Conservation (phyloP, 2,329 filamentous ascomycete species). For the Fonsecaea pugnacius region DNA sequence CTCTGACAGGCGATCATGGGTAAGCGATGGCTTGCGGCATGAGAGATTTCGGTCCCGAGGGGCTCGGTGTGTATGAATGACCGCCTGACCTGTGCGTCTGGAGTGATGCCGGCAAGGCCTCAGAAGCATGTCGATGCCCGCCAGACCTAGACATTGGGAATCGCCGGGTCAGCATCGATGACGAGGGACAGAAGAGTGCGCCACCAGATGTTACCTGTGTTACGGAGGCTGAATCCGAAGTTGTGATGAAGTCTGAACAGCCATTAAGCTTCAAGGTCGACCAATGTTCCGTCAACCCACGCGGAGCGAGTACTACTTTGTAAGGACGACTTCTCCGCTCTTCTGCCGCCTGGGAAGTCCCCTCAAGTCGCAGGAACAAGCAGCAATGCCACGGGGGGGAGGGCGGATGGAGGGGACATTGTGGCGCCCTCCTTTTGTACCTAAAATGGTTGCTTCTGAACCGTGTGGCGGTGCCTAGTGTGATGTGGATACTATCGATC, state of each 20-base stretch:
- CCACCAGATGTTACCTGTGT: constrained; percentile 1
- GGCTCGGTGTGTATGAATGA: background rate
- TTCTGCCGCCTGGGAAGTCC: background rate
- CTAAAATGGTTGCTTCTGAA: constrained; percentile 4
- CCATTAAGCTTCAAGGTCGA: constrained; percentile 25
- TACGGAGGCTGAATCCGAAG: constrained; percentile 22
- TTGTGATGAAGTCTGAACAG: constrained; percentile 20
- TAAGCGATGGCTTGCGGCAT: constrained; percentile 1
- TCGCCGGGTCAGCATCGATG: background rate
- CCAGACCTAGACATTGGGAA: background rate
- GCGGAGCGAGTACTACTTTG: constrained; percentile 13
- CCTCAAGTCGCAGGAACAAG: constrained; percentile 6
- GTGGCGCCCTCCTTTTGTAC: background rate
- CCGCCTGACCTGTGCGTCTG: background rate
- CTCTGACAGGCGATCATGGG: constrained; percentile 3
- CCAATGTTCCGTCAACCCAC: constrained; percentile 19
- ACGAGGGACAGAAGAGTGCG: background rate
- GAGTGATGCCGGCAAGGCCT: background rate
- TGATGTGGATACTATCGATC: background rate
- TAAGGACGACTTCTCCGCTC: constrained; percentile 1
- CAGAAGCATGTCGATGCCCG: background rate
- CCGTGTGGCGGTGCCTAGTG: constrained; percentile 3
- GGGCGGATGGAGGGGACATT: constrained; percentile 1
- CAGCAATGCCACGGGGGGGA: background rate
- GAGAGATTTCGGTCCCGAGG: background rate